Conservation (phyloP, 2,329 filamentous ascomycete genomes). For the Gaeumannomyces sp. region DNA sequence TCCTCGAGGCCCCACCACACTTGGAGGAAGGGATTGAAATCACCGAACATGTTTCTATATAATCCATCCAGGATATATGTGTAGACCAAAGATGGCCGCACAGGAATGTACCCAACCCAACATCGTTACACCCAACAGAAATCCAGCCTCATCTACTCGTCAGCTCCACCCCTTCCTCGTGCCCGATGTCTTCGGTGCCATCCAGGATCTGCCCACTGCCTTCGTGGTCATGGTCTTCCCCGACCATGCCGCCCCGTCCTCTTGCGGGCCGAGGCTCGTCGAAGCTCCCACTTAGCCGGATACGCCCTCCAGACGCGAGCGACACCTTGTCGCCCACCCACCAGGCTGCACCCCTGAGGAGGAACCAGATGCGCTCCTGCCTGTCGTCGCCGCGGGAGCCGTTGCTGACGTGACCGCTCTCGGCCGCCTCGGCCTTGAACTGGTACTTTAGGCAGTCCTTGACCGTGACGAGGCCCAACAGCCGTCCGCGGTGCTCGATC, state of each 20-base stretch:
- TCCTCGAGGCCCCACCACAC: too few species aligned
- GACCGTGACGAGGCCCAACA: constrained; percentile 83
- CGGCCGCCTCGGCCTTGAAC: constrained; percentile 87
- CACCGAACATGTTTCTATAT: not conserved
- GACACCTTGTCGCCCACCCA: constrained; percentile 56
- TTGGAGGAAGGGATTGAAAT: not conserved
- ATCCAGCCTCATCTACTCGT: not conserved
- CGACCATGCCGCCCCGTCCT: constrained; percentile 19
- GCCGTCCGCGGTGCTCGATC: constrained; percentile 78
- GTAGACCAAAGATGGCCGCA: not conserved
- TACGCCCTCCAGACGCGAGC: constrained; percentile 48
- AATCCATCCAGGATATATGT: not conserved
- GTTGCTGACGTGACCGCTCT: constrained; percentile 49
- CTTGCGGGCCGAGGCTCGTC: constrained; percentile 23
- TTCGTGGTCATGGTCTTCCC: constrained; percentile 30
- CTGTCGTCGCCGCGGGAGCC: constrained; percentile 41
- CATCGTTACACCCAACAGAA: not conserved
- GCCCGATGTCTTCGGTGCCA: constrained; percentile 39
- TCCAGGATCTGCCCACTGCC: constrained; percentile 36
- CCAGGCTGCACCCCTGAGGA: constrained; percentile 44
- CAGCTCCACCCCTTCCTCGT: constrained; percentile 24
- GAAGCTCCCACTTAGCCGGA: constrained; percentile 40
- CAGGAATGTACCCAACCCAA: not conserved
- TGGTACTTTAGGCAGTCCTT: constrained; percentile 98
- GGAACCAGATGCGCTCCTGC: constrained; percentile 60